Evolutionary conservation across 768 basidiomycete genomes (phyloP).

Genomic region (Glaciozyma martinii): DNA sequence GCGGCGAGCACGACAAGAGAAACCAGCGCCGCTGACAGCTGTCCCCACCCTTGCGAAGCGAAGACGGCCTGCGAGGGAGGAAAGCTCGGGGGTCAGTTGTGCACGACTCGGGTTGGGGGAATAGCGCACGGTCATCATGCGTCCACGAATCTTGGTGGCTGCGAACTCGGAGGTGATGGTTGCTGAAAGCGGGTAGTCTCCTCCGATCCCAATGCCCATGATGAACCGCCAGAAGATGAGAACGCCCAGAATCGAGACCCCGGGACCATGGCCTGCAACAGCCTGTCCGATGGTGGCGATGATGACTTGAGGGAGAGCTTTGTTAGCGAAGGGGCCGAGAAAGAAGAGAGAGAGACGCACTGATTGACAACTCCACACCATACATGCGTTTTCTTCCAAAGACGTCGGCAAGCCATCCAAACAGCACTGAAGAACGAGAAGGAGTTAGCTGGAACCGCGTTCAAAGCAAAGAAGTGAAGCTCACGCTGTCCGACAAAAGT

Average conservation of each 20-base stretch:
- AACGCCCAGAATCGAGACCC: constrained; percentile 57
- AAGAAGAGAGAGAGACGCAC: constrained; percentile 32
- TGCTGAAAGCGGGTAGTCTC: constrained; percentile 60
- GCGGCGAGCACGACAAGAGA: constrained; percentile 57
- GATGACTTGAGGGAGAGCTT: constrained; percentile 52
- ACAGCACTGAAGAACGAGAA: constrained; percentile 10
- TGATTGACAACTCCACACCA: constrained; percentile 71
- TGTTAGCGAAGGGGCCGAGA: not conserved
- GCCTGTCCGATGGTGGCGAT: constrained; percentile 53
- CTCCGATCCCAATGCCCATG: constrained; percentile 47
- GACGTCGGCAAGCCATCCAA: constrained; percentile 30
- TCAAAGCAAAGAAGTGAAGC: too few relatives aligned
- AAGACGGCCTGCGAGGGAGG: constrained; percentile 49
- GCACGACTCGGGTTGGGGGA: too few relatives aligned
- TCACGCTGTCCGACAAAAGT: constrained; percentile 28
- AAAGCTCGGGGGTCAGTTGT: constrained; percentile 35
- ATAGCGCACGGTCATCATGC: constrained; percentile 13
- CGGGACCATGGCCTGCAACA: constrained; percentile 48
- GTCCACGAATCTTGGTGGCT: constrained; percentile 56
- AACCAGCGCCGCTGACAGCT: constrained; percentile 54
- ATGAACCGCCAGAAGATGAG: constrained; percentile 49
- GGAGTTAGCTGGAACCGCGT: too few relatives aligned
- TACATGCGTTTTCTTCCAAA: constrained; percentile 39
- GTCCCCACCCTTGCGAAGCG: constrained; percentile 60
- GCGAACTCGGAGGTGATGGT: constrained; percentile 48